Conservation (phyloP, 441 rosid genomes). For the Adansonia grandidieri region DNA sequence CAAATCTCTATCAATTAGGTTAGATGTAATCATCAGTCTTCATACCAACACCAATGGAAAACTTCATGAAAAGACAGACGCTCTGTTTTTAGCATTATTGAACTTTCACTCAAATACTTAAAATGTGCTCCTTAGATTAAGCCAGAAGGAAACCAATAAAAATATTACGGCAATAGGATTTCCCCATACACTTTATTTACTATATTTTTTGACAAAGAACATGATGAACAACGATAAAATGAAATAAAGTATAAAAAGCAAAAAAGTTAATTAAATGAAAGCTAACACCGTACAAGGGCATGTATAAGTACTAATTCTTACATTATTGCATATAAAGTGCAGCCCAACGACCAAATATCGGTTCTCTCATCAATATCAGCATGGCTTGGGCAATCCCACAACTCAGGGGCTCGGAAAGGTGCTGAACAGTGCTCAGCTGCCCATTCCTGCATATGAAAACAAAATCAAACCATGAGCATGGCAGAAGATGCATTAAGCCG, state of each 20-base stretch:
- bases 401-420: constrained; percentile 98
- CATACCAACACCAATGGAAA: background rate
- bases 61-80: background rate
- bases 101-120: constrained; percentile 8
- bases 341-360: constrained; percentile 97
- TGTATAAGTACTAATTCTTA: constrained; percentile 42
- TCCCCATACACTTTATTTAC: background rate
- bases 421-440: constrained; percentile 97
- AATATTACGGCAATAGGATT: background rate
- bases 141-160: background rate
- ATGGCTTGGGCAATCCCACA: constrained; percentile 99
- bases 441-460: constrained; percentile 71
- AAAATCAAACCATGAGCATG: constrained; percentile 28
- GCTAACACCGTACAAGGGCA: background rate
- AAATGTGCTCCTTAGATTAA: constrained; percentile 1
- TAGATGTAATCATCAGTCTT: constrained; percentile 1
- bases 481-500: constrained; percentile 3
- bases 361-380: constrained; percentile 95
- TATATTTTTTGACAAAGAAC: background rate
- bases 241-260: background rate
- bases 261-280: background rate
- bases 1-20: constrained; percentile 15
- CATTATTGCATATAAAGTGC: constrained; percentile 97
- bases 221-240: background rate
- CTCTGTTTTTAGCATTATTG: background rate